Evolutionary conservation across 257 asterid species (phyloP), one percentile per base, ranked within the genome.

Genomic region (Fraxinus cuspidata): DNA sequence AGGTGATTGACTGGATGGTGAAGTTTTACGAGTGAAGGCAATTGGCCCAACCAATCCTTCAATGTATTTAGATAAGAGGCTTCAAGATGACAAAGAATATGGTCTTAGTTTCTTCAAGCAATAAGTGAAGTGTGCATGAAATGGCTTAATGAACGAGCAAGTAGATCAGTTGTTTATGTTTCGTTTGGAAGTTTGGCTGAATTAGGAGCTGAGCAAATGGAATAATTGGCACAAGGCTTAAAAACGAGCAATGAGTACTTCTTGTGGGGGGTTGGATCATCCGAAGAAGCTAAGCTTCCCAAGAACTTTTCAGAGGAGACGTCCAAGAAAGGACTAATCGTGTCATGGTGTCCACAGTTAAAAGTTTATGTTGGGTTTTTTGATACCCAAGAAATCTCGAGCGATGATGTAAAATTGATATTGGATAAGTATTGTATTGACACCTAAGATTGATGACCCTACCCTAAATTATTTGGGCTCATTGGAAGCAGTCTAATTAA

Each of bases 231-330:
- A 15, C 71, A 18, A 27, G 76, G 71, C 15, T 69, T 77, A 7
- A 77, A 2, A 21, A 29, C 15, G 4, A 34, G 71, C 71, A 77
- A 70, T 21, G 44, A 32, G 29, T 27, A 70, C 65, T 77, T 77
- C 76, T 68, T 77, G 5, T 77, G 81, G 76, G 81, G 53, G 13
- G 64, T 70, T 70, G 32, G 81, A 56, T 13, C 10, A 15, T 76
- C 44, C 27, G 75, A 72, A 49, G 75, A 12, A 31, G 27, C 40
- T 49, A 73, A n/a, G 32, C 12, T 75, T 31, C 76, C 2, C 1
- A 2, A 34, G 4, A 70, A 70, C 31, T 70, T 76, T 13, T 73
- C 80, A 3, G 70, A 66, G 6, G 79, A 72, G 18, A 47, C 83
- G 58, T 37, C 18, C 0, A 0, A 13, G 9, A 18, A 6, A 28